Evolutionary conservation across 2,329 filamentous ascomycete species (phyloP), one percentile per base, ranked within the genome.

Genomic region (Verticillium albo-atrum): DNA sequence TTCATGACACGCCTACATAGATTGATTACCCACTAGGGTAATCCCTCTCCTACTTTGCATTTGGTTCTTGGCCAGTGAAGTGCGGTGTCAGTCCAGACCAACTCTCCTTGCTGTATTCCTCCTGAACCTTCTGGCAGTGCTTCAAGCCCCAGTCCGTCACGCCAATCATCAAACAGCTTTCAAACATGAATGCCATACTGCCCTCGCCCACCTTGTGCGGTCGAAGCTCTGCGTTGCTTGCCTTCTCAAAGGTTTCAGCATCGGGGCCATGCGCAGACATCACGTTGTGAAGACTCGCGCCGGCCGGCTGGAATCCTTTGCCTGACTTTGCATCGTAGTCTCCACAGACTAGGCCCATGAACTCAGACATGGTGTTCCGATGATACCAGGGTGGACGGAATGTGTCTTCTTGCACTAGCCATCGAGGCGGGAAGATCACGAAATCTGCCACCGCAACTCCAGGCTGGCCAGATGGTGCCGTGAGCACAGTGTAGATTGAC

Each of bases 81-180:
- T 61, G 56, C 79, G 37, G 54, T n/a, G 50, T 34, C 23, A 60
- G 27, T 12, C 54, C 52, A 15, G 52, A 30, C 87, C 87, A 89
- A 67, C 84, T 87, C 71, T 89, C 84, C 12, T 80, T 79, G 70
- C 87, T 89, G 65, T 89, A 89, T 57, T 81, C 80, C 59, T 82
- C 76, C 71, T 70, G 67, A 2, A 67, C 61, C 60, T 70, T 68
- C 23, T 66, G 63, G 6, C 65, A 89, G 60, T 80, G 66, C 20
- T 67, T 64, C 60, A 67, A 68, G 2, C 80, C 81, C 80, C 81
- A 84, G 27, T 83, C 80, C 3, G 81, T 82, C 26, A 84, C 80
- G 4, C 79, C 80, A 12, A 83, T 77, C 77, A 82, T 82, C 35
- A 81, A 63, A 54, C 72, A 78, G 58, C 76, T 80, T 68, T 79